A percentile compares a stretch with the other conserved stretches of the same genome.
Evolutionary conservation across 768 basidiomycete species (phyloP).

Genomic region (Russula olivacea): DNA sequence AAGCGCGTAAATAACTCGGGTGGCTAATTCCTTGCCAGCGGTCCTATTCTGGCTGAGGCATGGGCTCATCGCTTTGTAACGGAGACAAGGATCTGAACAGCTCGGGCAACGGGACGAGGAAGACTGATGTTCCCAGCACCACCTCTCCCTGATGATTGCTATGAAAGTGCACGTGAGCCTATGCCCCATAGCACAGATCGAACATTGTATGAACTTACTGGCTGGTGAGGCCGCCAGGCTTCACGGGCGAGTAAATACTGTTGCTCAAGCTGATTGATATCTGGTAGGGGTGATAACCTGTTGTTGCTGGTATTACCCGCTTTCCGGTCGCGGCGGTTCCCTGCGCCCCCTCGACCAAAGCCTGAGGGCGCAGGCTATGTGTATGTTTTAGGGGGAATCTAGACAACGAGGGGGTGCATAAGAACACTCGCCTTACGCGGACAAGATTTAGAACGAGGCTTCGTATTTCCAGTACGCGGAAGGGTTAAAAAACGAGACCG

Average conservation of each 20-base stretch:
- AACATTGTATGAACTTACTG: neutral
- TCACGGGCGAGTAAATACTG: neutral
- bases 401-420: neutral
- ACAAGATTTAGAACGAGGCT: neutral
- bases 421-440: neutral
- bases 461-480: neutral
- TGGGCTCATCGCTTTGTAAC: neutral
- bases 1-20: neutral
- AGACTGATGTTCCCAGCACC: slow-evolving; percentile 9
- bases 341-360: slow-evolving; percentile 20
- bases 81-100: neutral
- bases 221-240: neutral
- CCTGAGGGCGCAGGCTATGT: slow-evolving; percentile 1
- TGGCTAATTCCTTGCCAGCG: neutral
- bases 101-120: neutral
- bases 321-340: slow-evolving; percentile 2
- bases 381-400: neutral
- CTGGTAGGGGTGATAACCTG: neutral
- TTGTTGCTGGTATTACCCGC: too few relatives aligned
- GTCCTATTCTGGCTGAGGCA: neutral
- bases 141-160: slow-evolving; percentile 15
- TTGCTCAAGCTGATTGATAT: neutral
- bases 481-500: too few relatives aligned
- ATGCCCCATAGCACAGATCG: neutral
- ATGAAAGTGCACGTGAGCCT: neutral